phyloP scores from a whole-genome alignment of 164 flowering plant species.

The Umbilicus rupestris region DNA sequence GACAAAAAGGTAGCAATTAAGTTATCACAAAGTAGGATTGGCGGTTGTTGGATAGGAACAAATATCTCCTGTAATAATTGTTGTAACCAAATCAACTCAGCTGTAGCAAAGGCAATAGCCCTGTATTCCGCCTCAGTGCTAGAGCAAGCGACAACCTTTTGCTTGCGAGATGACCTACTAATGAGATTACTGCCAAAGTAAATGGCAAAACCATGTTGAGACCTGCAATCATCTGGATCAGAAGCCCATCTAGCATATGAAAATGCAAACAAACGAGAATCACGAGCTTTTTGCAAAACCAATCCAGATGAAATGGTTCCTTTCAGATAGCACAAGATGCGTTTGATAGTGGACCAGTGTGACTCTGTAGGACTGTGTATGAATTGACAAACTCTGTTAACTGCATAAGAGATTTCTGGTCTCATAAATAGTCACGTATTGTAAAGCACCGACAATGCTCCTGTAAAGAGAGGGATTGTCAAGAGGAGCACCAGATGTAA shows the following conservation, averaged over 20 bases:
- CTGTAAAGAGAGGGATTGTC: background rate
- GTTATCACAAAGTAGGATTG: no score
- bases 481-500: background rate
- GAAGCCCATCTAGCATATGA: no score
- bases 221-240: no score
- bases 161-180: background rate
- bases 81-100: background rate
- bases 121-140: no score
- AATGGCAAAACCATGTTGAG: background rate
- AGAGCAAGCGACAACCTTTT: background rate
- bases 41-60: no score
- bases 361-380: background rate
- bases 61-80: background rate
- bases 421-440: no score
- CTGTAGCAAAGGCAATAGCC: background rate
- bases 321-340: background rate
- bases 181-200: background rate
- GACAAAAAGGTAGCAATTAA: background rate
- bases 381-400: constrained; percentile 1
- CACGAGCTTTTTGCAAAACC: no score
- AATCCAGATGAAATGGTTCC: background rate
- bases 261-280: no score
- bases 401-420: no score
- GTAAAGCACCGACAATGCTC: no score
- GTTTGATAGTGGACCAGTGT: background rate